Percentiles rank a stretch among this genome's conserved stretches.
Conservation (phyloP, 139 green algal genomes). For the Chlamydomonas sphaeroides region DNA sequence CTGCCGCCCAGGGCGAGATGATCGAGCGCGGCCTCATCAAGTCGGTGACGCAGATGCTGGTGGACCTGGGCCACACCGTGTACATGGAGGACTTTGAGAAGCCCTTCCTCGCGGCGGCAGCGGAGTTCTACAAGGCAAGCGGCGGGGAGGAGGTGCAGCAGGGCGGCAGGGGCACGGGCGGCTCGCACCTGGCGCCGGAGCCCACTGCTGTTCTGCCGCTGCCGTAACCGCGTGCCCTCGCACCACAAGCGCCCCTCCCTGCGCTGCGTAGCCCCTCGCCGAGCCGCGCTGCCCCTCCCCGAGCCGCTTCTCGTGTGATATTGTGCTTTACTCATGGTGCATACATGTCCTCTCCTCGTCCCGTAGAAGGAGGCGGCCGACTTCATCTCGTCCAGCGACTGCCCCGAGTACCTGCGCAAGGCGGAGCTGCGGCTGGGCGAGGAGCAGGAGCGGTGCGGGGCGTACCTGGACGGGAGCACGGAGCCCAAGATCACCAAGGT, state of each 20-base stretch:
- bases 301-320: no score
- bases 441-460: conserved; percentile 86
- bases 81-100: conserved; percentile 94
- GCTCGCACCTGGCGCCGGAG: no score
- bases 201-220: no score
- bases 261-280: no score
- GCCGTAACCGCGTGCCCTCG: no score
- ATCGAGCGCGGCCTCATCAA: conserved; percentile 87
- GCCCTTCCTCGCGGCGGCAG: conserved; percentile 83
- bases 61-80: conserved; percentile 87
- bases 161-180: no score
- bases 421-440: conserved; percentile 88
- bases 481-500: conserved; percentile 80
- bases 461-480: conserved; percentile 88
- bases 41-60: conserved; percentile 90
- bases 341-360: not conserved
- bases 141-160: no score
- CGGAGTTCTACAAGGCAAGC: conserved; percentile 84
- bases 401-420: conserved; percentile 89
- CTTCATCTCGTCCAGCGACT: conserved; percentile 81
- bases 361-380: conserved; percentile 83
- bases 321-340: no score
- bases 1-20: conserved; percentile 71
- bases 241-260: no score
- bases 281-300: no score